Evolutionary conservation across 805 yeast species (phyloP), one percentile per base, ranked within the genome.

Genomic region (Candida endomychidarum): DNA sequence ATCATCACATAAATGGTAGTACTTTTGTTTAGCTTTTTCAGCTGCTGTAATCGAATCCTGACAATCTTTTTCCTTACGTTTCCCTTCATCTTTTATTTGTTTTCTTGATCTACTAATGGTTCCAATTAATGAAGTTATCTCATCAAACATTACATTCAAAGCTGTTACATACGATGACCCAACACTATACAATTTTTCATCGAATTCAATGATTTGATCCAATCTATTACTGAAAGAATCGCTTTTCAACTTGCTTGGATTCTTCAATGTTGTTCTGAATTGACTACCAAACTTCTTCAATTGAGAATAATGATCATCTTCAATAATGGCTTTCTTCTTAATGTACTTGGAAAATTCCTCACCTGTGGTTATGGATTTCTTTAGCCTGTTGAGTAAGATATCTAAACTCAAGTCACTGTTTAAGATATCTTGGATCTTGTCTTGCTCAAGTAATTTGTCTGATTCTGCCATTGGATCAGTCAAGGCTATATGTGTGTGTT

Each of bases 321-420:
- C 96, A 38, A 83, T 73, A 23, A 76, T 65, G 20, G 88, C 88
- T 52, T 86, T 83, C 61, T 83, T 86, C 57, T 83, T 84, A 40
- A 91, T 67, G 60, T 78, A 93, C 50, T 79, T 78, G 20, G 87
- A 72, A 51, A 88, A 82, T 56, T 93, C 98, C 53, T 89, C 96
- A 48, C 95, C 83, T 0, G 95, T 81, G 45, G 74, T 72, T 31
- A 90, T 72, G 42, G 89, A 79, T 59, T 83, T 91, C 62, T 91
- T 91, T 42, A 90, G 70, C 29, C 95, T 72, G 1, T 72, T 64
- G 37, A 90, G 68, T 14, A 91, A 68, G 0, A 87, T 72, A 45
- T 85, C 93, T 38, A 88, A 74, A 2, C 95, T 86, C 5, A 80
- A 73, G 58, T 87, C 95, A n/a, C 86, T 75, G 45, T 73, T 73